Evolutionary conservation across 805 yeast genomes (phyloP).

Genomic region (Yamadazyma endophytica): DNA sequence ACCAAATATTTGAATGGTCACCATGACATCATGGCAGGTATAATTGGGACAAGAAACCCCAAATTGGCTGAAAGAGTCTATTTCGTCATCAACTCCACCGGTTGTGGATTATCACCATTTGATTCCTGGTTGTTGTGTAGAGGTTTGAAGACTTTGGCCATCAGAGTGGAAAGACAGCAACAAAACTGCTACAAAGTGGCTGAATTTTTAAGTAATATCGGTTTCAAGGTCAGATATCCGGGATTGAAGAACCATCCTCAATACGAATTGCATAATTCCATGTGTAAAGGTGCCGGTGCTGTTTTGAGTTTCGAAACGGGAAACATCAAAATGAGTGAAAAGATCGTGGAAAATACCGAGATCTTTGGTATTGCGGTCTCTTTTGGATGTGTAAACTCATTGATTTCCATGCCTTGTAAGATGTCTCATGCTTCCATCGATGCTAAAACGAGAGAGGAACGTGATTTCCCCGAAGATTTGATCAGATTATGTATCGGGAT

Average conservation of each 20-base stretch:
- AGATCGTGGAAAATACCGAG: slow-evolving; percentile 69
- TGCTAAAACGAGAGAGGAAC: slow-evolving; percentile 76
- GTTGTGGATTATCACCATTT: slow-evolving; percentile 88
- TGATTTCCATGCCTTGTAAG: slow-evolving; percentile 89
- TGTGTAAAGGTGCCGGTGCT: slow-evolving; percentile 83
- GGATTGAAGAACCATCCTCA: slow-evolving; percentile 82
- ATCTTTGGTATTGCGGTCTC: slow-evolving; percentile 88
- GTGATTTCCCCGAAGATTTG: slow-evolving; percentile 90
- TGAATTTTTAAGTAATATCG: slow-evolving; percentile 59
- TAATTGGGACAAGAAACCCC: slow-evolving; percentile 64
- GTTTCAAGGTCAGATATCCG: slow-evolving; percentile 80
- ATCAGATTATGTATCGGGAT: slow-evolving; percentile 90
- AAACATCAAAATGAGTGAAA: slow-evolving; percentile 56
- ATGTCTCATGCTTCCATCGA: slow-evolving; percentile 98
- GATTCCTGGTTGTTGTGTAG: slow-evolving; percentile 87
- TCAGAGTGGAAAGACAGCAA: slow-evolving; percentile 86
- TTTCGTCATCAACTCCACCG: slow-evolving; percentile 82
- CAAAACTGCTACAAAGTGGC: slow-evolving; percentile 74
- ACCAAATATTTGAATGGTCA: slow-evolving; percentile 92
- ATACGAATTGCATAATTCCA: slow-evolving; percentile 69
- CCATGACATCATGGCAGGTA: slow-evolving; percentile 96
- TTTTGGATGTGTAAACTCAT: slow-evolving; percentile 90
- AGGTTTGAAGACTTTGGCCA: slow-evolving; percentile 84
- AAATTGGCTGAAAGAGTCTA: slow-evolving; percentile 66
- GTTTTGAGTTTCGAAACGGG: slow-evolving; percentile 90